phyloP scores from a whole-genome alignment of 257 asterid species.

The Henckelia pumila region DNA sequence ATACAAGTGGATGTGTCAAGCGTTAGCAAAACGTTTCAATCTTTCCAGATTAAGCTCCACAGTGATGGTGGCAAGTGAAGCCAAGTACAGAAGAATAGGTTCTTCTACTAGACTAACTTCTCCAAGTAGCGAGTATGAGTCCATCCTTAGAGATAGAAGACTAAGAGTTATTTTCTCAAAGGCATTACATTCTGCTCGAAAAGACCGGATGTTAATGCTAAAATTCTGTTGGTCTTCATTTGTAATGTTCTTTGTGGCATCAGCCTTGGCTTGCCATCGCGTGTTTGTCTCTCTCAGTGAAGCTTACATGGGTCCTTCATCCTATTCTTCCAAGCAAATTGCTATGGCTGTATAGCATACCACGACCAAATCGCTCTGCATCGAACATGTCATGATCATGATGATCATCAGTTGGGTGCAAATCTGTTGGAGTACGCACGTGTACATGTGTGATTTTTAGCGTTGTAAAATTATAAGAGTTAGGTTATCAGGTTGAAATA shows the following conservation, averaged over 20 bases:
- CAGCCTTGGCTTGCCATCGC: slow-evolving; percentile 64
- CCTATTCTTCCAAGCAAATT: slow-evolving; percentile 44
- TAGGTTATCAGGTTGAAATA: neutral
- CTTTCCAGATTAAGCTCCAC: slow-evolving; percentile 35
- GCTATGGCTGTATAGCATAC: slow-evolving; percentile 36
- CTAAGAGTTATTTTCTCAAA: slow-evolving; percentile 67
- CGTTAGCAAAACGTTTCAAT: slow-evolving; percentile 29
- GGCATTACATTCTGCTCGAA: slow-evolving; percentile 58
- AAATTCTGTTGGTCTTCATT: slow-evolving; percentile 61
- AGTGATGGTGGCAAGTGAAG: slow-evolving; percentile 21
- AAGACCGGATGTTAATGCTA: slow-evolving; percentile 54
- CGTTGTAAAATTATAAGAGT: neutral
- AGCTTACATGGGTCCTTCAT: slow-evolving; percentile 38
- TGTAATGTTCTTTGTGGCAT: slow-evolving; percentile 46
- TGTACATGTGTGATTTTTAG: neutral
- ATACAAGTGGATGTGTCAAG: slow-evolving; percentile 57
- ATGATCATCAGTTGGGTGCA: slow-evolving; percentile 9
- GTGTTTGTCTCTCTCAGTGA: slow-evolving; percentile 43
- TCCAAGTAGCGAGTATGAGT: slow-evolving; percentile 32
- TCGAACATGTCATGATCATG: neutral
- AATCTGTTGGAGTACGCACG: too few relatives aligned
- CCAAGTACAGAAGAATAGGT: slow-evolving; percentile 22
- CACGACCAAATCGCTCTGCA: neutral
- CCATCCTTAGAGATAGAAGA: slow-evolving; percentile 71
- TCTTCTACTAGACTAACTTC: slow-evolving; percentile 27